Base-by-base conservation (phyloP, 202 grass and related monocot species). In the Setaria viridis region DNA sequence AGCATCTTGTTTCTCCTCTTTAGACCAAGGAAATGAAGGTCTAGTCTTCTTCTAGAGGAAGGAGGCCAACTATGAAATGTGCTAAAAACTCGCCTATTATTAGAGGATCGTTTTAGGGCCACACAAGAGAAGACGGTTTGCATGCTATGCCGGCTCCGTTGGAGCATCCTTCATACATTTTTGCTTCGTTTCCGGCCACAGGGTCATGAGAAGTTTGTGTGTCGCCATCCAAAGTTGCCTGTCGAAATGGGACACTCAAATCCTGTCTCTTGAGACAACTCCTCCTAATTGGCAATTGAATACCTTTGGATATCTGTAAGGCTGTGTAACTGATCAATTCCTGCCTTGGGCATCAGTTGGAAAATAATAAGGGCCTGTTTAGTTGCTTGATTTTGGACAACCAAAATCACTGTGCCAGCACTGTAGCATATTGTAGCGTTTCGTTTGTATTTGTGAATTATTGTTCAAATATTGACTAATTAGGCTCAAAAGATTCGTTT, bases 121-220 rank as follows among this genome's bases (percentile, higher is more conserved):
- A 60, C 57, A 29, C 9, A 60, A 21, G 0, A 21, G 2, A 14
- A 8, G 4, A 62, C n/a, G 56, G 57, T 19, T 77, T 4, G 56
- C 76, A 78, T 78, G 76, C 39, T 29, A 3, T 62, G 69, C 69
- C 69, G 69, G 69, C 70, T 29, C 13, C 14, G n/a, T 41, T 32
- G 21, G 46, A 72, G 46, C 42, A 72, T 8, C 55, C 10, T 5
- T 75, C 75, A 48, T 63, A 42, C 57, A 20, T 34, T 64, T 77
- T 3, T 45, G 58, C 20, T 46, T 10, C 43, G 16, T 35, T 21
- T 21, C 33, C 7, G 16, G 2, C 14, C 43, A 9, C n/a, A 5
- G 55, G 41, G 74, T 77, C 76, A 78, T 63, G 57, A 63, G 14
- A 64, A 48, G 32, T 64, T 33, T 49, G 76, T 79, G 58, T 48